These are phyloP conservation scores for Colletotrichum sp. DNA, from an alignment of 2,329 filamentous ascomycete genomes.

Conservation along the genomic window DNA sequence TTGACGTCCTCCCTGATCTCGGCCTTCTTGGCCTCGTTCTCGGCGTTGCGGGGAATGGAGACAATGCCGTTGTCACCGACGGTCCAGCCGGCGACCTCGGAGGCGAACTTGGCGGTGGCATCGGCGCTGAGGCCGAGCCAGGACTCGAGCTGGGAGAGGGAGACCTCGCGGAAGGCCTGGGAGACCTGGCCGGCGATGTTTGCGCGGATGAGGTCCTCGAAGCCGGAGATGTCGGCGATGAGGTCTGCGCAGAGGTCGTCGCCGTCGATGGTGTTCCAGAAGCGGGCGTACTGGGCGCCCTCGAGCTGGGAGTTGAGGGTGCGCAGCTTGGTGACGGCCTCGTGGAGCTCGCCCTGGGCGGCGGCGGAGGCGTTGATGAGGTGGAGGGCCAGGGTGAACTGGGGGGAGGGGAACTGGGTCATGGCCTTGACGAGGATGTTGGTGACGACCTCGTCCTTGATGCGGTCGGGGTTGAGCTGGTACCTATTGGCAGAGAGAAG, in stretches of 20 bases:
- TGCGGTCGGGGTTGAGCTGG: conserved; percentile 98
- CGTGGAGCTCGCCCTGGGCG: conserved; percentile 75
- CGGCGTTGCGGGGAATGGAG: conserved; percentile 87
- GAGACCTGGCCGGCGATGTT: conserved; percentile 88
- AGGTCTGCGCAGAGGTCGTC: conserved; percentile 97
- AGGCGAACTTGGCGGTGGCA: conserved; percentile 77
- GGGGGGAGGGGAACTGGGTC: conserved; percentile 93
- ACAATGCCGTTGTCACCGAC: conserved; percentile 71
- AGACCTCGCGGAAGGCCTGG: conserved; percentile 78
- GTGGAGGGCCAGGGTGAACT: conserved; percentile 93
- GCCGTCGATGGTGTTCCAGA: conserved; percentile 91
- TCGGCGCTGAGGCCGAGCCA: conserved; percentile 78
- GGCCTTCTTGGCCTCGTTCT: conserved; percentile 96
- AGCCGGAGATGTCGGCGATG: conserved; percentile 90
- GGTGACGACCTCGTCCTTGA: conserved; percentile 96
- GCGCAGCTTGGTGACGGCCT: conserved; percentile 89
- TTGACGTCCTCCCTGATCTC: conserved; percentile 96
- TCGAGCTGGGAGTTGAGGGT: conserved; percentile 86
- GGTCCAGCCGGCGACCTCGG: conserved; percentile 86
- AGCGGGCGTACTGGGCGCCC: conserved; percentile 85
- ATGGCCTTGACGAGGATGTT: conserved; percentile 99
- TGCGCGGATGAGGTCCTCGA: conserved; percentile 91
- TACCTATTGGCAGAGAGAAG: conserved; percentile 64
- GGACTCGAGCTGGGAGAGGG: conserved; percentile 69
- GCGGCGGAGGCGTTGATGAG: conserved; percentile 83